Evolutionary conservation across 768 basidiomycete genomes (phyloP).

Genomic region (Phylloporus sp.): DNA sequence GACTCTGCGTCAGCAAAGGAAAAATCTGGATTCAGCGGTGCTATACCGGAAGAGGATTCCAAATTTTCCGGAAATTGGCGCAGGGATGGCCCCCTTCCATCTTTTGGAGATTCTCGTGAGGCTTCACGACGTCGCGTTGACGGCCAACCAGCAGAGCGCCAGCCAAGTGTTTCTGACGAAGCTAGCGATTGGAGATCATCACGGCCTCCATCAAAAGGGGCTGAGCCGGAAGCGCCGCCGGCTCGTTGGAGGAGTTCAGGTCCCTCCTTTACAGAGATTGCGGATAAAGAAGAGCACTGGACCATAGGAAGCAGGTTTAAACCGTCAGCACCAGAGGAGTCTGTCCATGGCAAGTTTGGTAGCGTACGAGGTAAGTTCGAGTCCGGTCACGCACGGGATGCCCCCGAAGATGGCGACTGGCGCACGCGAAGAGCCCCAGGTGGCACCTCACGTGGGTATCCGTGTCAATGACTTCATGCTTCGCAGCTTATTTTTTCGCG

Average conservation of each 20-base stretch:
- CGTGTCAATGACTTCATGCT: conserved; percentile 20
- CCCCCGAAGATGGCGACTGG: conserved; percentile 68
- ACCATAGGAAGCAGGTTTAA: conserved; percentile 70
- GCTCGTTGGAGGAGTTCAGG: conserved; percentile 56
- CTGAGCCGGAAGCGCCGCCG: conserved; percentile 44
- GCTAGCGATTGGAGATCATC: conserved; percentile 69
- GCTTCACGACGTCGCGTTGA: conserved; percentile 64
- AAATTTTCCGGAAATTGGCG: conserved; percentile 87
- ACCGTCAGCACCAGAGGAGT: conserved; percentile 41
- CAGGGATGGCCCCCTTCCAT: conserved; percentile 80
- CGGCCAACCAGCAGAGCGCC: conserved; percentile 42
- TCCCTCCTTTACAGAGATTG: conserved; percentile 46
- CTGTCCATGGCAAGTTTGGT: conserved; percentile 40
- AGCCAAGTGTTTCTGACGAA: conserved; percentile 53
- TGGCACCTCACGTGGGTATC: conserved; percentile 59
- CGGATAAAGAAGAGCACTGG: conserved; percentile 81
- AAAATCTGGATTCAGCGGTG: conserved; percentile 50
- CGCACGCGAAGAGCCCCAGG: conserved; percentile 45
- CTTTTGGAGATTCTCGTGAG: conserved; percentile 56
- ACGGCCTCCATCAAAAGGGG: conserved; percentile 35
- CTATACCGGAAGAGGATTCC: conserved; percentile 56
- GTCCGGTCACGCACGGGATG: conserved; percentile 47
- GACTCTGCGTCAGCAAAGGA: conserved; percentile 61
- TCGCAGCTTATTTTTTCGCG: conserved; percentile 8
- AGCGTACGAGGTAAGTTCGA: conserved; percentile 49